Base-by-base conservation (phyloP, 1,139 yeast species). In the Geotrichum reessii region DNA sequence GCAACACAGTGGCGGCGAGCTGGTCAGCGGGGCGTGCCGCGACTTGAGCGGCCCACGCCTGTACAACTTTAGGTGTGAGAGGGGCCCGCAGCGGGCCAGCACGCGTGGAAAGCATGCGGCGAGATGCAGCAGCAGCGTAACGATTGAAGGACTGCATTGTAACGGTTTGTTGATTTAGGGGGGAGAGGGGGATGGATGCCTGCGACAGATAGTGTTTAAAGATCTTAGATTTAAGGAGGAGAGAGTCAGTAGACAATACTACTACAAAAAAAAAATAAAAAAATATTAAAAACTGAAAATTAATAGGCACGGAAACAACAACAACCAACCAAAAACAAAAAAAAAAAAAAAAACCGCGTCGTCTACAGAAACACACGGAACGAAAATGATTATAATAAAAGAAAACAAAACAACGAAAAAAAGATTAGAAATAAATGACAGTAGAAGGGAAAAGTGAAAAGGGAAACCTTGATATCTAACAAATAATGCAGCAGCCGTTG, bases 1-100 rank as follows among this genome's bases (percentile, higher is more conserved):
- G 66, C 19, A 71, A 64, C 14, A 71, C 72, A 3, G 74, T 66
- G 9, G 69, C 63, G 8, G 73, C 73, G 47, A 71, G 62, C 22
- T 66, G 50, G 14, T 69, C 56, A 2, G 64, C 54, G 25, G 67
- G 67, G 60, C 71, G 47, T 17, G 40, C 28, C 4, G 47, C 22
- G 22, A 50, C 25, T n/a, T 33, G n/a, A 1, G 33, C 8, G 28
- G 40, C 42, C 53, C 53, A 50, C 40, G 17, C 14, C 19, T 21
- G 22, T 19, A 50, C 22, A 11, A 46, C 42, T 7, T 33, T 25
- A n/a, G 53, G 42, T 3, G 42, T 37, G n/a, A 37, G 42, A 8
- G 42, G 42, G 17, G 42, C 42, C 19, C 42, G 17, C 42, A 37
- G 42, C 42, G 42, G 42, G 42, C 42, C 42, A 17, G n/a, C n/a